Base-by-base conservation (phyloP, 257 asterid species). In the Solanum etuberosum region DNA sequence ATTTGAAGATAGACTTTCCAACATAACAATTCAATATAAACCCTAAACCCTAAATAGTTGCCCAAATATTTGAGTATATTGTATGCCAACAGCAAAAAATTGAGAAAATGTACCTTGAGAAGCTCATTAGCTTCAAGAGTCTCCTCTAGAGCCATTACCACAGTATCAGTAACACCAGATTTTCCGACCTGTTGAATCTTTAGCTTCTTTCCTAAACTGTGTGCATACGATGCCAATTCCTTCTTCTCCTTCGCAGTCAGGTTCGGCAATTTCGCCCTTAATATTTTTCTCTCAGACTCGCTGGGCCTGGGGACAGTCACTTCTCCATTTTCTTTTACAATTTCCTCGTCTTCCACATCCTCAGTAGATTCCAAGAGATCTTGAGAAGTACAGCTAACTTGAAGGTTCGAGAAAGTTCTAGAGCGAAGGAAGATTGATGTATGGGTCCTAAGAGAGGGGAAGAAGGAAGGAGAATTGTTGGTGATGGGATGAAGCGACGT, bases 81-180 rank as follows among this genome's bases (percentile, higher is more conserved):
- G 11, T 15, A 27, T 4, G 13, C 61, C 32, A 32, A 15, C 42
- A 42, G 0, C 3, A 23, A 12, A 2, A 20, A 20, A 21, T 8
- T 8, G n/a, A 51, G 61, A 18, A 18, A 51, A 51, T 51, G 48
- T 89, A 97, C 99, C 99, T 97, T 95, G 89, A 96, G 94, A 87
- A 97, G 98, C 92, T 97, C 99, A 74, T 94, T 95, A 27, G 91
- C 90, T 92, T 97, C 99, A 61, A 97, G 99, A n/a, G 98, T 97
- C 88, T 97, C 99, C 54, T 88, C 82, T 86, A 97, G 88, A 27
- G 99, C 98, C 88, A 86, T 87, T 37, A 95, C 87, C 37, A 95
- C 98, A 54, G 93, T 90, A 72, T 92, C 95, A 31, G 99, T 95
- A 77, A 97, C 96, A 5, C 99, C 99, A 1, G 97, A 97, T 65